Evolutionary conservation across 2,329 filamentous ascomycete species (phyloP).

Genomic region (Polytolypa hystricis): DNA sequence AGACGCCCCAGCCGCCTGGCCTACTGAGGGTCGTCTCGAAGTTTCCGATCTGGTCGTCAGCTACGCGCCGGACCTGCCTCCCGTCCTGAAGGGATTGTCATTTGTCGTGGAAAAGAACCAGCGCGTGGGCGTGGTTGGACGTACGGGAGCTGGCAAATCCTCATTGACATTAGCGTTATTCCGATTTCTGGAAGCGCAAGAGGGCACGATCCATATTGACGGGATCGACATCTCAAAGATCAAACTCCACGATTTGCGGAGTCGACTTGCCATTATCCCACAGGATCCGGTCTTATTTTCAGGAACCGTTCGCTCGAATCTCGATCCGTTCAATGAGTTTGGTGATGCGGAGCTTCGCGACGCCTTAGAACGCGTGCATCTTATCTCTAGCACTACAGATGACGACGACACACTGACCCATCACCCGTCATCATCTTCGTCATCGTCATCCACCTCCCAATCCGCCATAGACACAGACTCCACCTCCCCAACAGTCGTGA

Average conservation of each 20-base stretch:
- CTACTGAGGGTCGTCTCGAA: slow-evolving; percentile 59
- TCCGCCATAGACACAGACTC: slow-evolving; percentile 12
- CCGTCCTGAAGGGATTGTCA: slow-evolving; percentile 57
- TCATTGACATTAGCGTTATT: slow-evolving; percentile 65
- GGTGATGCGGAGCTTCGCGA: slow-evolving; percentile 58
- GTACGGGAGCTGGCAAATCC: slow-evolving; percentile 69
- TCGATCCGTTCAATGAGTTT: slow-evolving; percentile 65
- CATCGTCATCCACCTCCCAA: slow-evolving; percentile 6
- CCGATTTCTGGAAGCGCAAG: slow-evolving; percentile 60
- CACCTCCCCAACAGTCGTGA: slow-evolving; percentile 10
- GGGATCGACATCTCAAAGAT: slow-evolving; percentile 64
- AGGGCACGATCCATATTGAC: slow-evolving; percentile 59
- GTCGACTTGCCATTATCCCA: slow-evolving; percentile 69
- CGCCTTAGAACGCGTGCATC: slow-evolving; percentile 58
- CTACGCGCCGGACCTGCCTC: slow-evolving; percentile 60
- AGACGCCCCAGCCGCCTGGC: slow-evolving; percentile 61
- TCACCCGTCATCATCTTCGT: background rate
- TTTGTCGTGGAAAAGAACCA: slow-evolving; percentile 58
- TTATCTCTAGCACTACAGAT: slow-evolving; percentile 39
- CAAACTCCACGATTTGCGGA: slow-evolving; percentile 57
- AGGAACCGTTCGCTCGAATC: slow-evolving; percentile 63
- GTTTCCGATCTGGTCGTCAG: slow-evolving; percentile 60
- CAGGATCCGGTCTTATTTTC: slow-evolving; percentile 76
- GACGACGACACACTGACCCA: slow-evolving; percentile 24
- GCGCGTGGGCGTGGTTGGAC: slow-evolving; percentile 63